Conservation (phyloP, 257 asterid species). For the Solanum bulbocastanum region DNA sequence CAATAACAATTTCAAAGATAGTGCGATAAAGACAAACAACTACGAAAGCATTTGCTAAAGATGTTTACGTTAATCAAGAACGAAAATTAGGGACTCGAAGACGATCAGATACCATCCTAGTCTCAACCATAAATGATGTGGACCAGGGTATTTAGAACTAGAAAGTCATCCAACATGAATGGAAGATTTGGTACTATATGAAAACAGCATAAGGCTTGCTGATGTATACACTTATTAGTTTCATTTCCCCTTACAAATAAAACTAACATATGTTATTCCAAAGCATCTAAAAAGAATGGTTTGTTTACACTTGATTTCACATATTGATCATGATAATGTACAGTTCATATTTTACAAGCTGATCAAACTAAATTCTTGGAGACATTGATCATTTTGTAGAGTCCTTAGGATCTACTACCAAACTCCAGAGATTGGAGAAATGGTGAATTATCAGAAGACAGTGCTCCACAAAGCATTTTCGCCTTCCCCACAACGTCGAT, state of each 20-base stretch:
- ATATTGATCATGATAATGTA: background rate
- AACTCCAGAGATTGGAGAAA: conserved; percentile 9
- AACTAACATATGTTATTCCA: background rate
- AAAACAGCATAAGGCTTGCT: background rate
- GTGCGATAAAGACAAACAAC: background rate
- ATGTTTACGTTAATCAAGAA: background rate
- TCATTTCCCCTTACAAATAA: background rate
- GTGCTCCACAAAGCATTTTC: conserved; percentile 53
- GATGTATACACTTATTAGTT: background rate
- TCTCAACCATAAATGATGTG: background rate
- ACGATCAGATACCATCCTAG: background rate
- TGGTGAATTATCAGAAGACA: conserved; percentile 16
- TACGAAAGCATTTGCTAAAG: background rate
- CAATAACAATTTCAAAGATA: too few species aligned
- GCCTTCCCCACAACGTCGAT: conserved; percentile 84
- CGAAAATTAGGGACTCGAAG: background rate
- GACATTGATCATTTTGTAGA: background rate
- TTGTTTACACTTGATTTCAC: background rate
- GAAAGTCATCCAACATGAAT: background rate
- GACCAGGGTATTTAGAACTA: background rate
- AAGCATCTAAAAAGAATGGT: background rate
- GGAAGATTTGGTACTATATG: background rate
- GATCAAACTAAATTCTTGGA: conserved; percentile 5
- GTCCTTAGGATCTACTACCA: background rate
- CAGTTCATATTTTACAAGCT: conserved; percentile 20